Evolutionary conservation across 306 rosid species (phyloP).

Genomic region (Pyrus betulifolia): DNA sequence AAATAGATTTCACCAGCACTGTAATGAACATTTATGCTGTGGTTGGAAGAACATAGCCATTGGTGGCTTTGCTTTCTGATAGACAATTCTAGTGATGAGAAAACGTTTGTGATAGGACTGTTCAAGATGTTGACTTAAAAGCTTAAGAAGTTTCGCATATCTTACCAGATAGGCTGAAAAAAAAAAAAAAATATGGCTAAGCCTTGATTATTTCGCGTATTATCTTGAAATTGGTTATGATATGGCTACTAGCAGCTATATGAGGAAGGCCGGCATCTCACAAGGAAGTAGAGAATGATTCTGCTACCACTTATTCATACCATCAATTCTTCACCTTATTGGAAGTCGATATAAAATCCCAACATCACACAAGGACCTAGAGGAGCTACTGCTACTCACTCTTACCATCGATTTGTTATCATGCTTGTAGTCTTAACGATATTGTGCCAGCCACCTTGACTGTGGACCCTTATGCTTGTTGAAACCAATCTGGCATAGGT

Average conservation of each 20-base stretch:
- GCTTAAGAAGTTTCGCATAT: not conserved
- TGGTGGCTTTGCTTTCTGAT: not conserved
- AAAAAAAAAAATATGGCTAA: too few species aligned
- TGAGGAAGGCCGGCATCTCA: not conserved
- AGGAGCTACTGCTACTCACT: not conserved
- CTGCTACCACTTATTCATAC: not conserved
- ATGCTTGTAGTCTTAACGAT: not conserved
- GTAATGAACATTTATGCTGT: not conserved
- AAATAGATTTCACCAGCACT: not conserved
- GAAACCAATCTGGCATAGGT: not conserved
- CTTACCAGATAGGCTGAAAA: not conserved
- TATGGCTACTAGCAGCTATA: not conserved
- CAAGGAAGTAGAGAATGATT: not conserved
- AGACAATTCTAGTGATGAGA: not conserved
- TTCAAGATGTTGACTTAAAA: not conserved
- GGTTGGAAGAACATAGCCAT: not conserved
- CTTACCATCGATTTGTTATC: not conserved
- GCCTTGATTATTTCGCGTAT: not conserved
- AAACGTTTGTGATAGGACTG: not conserved
- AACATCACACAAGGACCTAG: not conserved
- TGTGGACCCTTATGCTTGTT: not conserved
- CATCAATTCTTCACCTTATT: not conserved
- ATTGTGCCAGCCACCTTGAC: not conserved
- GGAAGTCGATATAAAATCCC: not conserved
- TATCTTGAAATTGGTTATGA: not conserved